These are phyloP conservation scores for Pichia sp. DNA, from an alignment of 1,139 yeast genomes.

Conservation along the genomic window DNA sequence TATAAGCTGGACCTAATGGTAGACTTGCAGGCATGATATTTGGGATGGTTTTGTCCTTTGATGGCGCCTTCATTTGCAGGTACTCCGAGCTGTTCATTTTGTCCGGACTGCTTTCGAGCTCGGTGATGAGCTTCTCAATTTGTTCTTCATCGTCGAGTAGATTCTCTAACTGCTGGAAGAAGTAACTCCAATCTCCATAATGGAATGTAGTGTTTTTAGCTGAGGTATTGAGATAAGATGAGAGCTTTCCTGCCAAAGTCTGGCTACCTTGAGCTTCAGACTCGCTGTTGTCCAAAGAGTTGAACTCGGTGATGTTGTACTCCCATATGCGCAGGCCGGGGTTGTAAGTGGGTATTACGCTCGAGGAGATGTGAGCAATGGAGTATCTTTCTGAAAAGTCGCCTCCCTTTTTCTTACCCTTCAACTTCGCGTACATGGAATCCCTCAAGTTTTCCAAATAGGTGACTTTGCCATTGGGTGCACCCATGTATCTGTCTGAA, in stretches of 20 bases:
- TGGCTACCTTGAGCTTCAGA: background rate
- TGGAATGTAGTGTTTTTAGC: slow-evolving; percentile 15
- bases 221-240: slow-evolving; percentile 16
- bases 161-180: slow-evolving; percentile 29
- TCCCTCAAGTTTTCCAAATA: slow-evolving; percentile 58
- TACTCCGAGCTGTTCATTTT: slow-evolving; percentile 5
- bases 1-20: slow-evolving; percentile 71
- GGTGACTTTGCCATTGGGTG: slow-evolving; percentile 57
- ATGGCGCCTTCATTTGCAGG: slow-evolving; percentile 27
- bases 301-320: slow-evolving; percentile 57
- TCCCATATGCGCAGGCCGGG: slow-evolving; percentile 86
- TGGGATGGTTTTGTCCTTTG: slow-evolving; percentile 63
- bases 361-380: slow-evolving; percentile 65
- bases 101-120: slow-evolving; percentile 15
- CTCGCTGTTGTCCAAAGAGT: background rate
- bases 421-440: slow-evolving; percentile 44
- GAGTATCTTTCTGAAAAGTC: slow-evolving; percentile 54
- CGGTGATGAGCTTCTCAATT: slow-evolving; percentile 14
- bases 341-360: slow-evolving; percentile 81
- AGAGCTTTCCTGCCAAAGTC: no score
- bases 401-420: slow-evolving; percentile 45
- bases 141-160: slow-evolving; percentile 30
- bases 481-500: slow-evolving; percentile 46
- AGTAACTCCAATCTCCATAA: slow-evolving; percentile 28
- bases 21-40: slow-evolving; percentile 51